phyloP scores from a whole-genome alignment of 768 basidiomycete species.

The Mrakia gelida region DNA sequence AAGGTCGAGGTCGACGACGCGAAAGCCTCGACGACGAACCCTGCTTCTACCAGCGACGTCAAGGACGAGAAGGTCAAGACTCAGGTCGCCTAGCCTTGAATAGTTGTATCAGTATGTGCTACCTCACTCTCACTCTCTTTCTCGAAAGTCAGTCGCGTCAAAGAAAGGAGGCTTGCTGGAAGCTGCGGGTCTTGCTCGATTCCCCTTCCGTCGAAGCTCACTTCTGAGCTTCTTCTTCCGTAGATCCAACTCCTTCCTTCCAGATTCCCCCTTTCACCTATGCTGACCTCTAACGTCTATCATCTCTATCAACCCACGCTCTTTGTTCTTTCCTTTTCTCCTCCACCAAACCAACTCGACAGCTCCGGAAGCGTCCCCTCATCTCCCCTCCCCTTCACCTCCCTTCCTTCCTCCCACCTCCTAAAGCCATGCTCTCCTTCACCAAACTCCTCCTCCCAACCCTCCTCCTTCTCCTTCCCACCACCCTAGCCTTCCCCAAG shows the following conservation, averaged over 20 bases:
- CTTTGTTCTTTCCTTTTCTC: background rate
- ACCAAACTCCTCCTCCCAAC: background rate
- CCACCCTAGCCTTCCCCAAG: background rate
- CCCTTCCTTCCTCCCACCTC: background rate
- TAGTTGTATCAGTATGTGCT: too few species aligned
- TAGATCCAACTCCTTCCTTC: too few species aligned
- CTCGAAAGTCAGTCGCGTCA: too few species aligned
- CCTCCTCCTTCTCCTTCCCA: constrained; percentile 9
- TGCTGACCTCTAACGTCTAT: background rate
- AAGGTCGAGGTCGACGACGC: too few species aligned
- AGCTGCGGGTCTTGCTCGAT: background rate
- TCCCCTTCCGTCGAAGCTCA: constrained; percentile 5
- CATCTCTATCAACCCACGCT: background rate
- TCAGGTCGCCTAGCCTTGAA: too few species aligned
- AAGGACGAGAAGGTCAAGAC: too few species aligned
- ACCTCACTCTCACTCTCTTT: too few species aligned
- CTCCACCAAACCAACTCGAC: background rate
- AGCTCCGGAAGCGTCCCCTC: constrained; percentile 1
- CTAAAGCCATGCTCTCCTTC: background rate
- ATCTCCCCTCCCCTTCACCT: background rate
- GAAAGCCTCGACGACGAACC: too few species aligned
- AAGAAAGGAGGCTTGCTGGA: too few species aligned
- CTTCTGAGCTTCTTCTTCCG: background rate
- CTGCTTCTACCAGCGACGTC: too few species aligned
- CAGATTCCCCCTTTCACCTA: background rate